A percentile compares a stretch with the other conserved stretches of the same genome.
Evolutionary conservation across 352 stramenopile genomes (phyloP).

Genomic region (Pythium vanterpoolii): DNA sequence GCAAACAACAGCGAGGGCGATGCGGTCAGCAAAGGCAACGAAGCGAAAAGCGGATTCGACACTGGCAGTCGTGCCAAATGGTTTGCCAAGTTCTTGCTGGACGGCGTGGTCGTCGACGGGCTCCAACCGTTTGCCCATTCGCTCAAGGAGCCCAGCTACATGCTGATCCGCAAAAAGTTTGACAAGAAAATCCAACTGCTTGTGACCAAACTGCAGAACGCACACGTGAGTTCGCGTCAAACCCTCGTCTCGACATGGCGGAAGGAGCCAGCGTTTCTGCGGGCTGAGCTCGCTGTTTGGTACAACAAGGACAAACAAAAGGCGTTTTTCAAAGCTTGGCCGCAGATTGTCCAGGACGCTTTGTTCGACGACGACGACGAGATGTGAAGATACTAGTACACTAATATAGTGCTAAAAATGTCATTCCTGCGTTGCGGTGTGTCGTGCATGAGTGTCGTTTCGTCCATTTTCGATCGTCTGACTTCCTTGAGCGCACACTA

Average conservation of each 20-base stretch:
- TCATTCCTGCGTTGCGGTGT: too few relatives aligned
- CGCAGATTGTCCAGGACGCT: slow-evolving; percentile 22
- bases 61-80: slow-evolving; percentile 55
- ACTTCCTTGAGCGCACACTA: too few relatives aligned
- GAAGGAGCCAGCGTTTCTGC: slow-evolving; percentile 43
- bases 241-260: slow-evolving; percentile 45
- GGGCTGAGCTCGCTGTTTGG: slow-evolving; percentile 51
- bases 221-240: slow-evolving; percentile 36
- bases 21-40: slow-evolving; percentile 21
- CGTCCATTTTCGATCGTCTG: too few relatives aligned
- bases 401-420: background rate
- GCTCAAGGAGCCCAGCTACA: slow-evolving; percentile 93
- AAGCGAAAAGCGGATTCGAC: slow-evolving; percentile 37
- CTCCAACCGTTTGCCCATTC: slow-evolving; percentile 85
- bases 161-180: slow-evolving; percentile 82
- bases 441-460: too few relatives aligned
- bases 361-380: slow-evolving; percentile 13
- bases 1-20: background rate
- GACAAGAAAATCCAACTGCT: slow-evolving; percentile 85
- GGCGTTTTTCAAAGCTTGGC: slow-evolving; percentile 48
- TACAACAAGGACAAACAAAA: slow-evolving; percentile 54
- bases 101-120: slow-evolving; percentile 53
- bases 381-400: slow-evolving; percentile 3
- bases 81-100: slow-evolving; percentile 84
- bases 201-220: slow-evolving; percentile 54